These are phyloP conservation scores for Fusarium sp. DNA, from an alignment of 2,329 filamentous ascomycete genomes.

Conservation along the genomic window DNA sequence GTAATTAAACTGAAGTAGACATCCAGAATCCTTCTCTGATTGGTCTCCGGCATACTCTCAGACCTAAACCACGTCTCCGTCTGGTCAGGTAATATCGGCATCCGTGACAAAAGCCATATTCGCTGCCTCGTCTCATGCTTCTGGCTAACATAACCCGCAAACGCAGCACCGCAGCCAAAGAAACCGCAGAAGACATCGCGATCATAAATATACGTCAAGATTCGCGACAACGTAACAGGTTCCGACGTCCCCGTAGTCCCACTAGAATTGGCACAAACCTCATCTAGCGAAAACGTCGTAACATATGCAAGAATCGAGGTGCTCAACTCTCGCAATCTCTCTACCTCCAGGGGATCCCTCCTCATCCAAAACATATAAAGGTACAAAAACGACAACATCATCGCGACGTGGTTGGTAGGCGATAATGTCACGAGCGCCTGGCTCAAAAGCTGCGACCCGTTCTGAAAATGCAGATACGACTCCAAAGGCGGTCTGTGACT, in stretches of 20 bases:
- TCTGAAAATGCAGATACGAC: neutral
- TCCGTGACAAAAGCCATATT: constrained; percentile 1
- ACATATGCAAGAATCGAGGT: neutral
- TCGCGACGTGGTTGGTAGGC: neutral
- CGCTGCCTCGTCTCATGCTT: constrained; percentile 12
- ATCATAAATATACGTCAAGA: constrained; percentile 8
- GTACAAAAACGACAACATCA: constrained; percentile 15
- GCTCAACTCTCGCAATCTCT: neutral
- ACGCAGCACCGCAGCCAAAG: neutral
- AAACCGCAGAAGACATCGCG: constrained; percentile 10
- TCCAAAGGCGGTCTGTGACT: neutral
- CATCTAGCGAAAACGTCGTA: neutral
- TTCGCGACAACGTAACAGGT: neutral
- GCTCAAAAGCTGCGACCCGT: neutral
- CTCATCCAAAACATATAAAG: constrained; percentile 16
- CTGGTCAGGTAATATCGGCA: neutral
- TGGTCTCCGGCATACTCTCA: neutral
- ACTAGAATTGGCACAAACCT: neutral
- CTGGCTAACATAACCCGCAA: neutral
- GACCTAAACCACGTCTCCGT: neutral
- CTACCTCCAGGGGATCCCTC: neutral
- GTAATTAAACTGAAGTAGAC: constrained; percentile 1
- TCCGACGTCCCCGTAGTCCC: neutral
- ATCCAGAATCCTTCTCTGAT: neutral
- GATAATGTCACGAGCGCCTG: neutral